Base-by-base conservation (phyloP, 257 asterid genomes). In the Rhazya stricta region DNA sequence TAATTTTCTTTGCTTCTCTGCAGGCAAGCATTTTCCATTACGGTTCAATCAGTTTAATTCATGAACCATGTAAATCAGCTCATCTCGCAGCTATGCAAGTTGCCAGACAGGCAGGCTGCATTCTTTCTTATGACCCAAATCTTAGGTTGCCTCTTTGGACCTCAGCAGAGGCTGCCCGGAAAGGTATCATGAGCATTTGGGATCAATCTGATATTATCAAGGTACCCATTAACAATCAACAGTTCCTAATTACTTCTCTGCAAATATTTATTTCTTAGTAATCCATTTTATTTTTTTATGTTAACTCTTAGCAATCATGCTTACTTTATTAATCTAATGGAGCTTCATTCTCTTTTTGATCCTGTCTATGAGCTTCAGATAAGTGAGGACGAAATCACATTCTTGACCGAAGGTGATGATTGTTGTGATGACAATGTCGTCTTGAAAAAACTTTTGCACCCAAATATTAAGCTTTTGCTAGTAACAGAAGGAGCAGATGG, bases 101-200 rank as follows among this genome's bases (percentile, higher is more conserved):
- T 25, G 81, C 80, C 54, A 72, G 48, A 74, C n/a, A 63, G 37
- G 75, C 78, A 19, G 78, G 76, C 3, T 76, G 80, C 77, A 25
- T 76, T 63, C 80, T 75, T 73, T 84, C 85, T 8, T 78, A 84
- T 67, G 83, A 84, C 45, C 88, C 83, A 6, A 78, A 84, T 32
- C 85, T 84, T n/a, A 78, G 85, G 77, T 62, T 83, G 69, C 79
- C 89, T n/a, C 76, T 85, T 19, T 83, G 89, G 89, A 71, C 84
- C 6, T 83, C 86, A 16, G 72, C 76, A 0, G 77, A 75, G 78
- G 77, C 74, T 36, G 85, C 87, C n/a, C 61, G 85, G 25, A 53
- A 56, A 72, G 78, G 81, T 60, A 81, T 83, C 37, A 72, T 81
- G 79, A 81, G 84, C 66, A 83, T 83, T 6, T 81, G 89, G 87